A percentile compares a stretch with the other conserved stretches of the same genome.
phyloP scores from a whole-genome alignment of 176 grass and related monocot species.

The Luzula sylvatica region DNA sequence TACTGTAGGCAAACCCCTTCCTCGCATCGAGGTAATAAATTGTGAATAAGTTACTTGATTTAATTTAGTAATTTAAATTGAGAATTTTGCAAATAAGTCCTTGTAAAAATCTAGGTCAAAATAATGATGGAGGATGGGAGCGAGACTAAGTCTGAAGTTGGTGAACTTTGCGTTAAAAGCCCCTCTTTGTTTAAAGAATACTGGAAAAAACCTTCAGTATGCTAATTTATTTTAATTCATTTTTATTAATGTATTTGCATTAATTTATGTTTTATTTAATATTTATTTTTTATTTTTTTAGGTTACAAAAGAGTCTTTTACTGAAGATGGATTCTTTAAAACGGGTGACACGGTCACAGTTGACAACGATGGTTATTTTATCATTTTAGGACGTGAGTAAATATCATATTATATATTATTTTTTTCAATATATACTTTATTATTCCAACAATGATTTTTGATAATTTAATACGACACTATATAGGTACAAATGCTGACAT shows the following conservation, averaged over 20 bases:
- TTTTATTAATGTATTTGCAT: background rate
- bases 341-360: slow-evolving; percentile 88
- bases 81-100: background rate
- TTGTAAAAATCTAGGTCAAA: slow-evolving; percentile 53
- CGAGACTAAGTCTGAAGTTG: slow-evolving; percentile 48
- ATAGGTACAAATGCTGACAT: slow-evolving; percentile 97
- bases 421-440: background rate
- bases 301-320: slow-evolving; percentile 76
- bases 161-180: slow-evolving; percentile 90
- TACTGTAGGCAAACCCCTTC: slow-evolving; percentile 88
- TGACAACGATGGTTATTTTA: slow-evolving; percentile 71
- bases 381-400: slow-evolving; percentile 87
- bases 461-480: background rate
- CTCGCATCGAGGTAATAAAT: slow-evolving; percentile 59
- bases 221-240: slow-evolving; percentile 5
- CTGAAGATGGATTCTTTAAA: slow-evolving; percentile 76
- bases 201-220: slow-evolving; percentile 77
- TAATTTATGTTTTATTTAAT: background rate
- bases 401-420: slow-evolving; percentile 3
- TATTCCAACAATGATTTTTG: background rate
- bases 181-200: slow-evolving; percentile 94
- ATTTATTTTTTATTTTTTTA: slow-evolving; percentile 32
- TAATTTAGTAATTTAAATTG: slow-evolving; percentile 10
- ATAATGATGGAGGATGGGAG: slow-evolving; percentile 64
- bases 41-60: slow-evolving; percentile 11